Base-by-base conservation (phyloP, 768 basidiomycete species). In the Strobilomyces echinocephalus region DNA sequence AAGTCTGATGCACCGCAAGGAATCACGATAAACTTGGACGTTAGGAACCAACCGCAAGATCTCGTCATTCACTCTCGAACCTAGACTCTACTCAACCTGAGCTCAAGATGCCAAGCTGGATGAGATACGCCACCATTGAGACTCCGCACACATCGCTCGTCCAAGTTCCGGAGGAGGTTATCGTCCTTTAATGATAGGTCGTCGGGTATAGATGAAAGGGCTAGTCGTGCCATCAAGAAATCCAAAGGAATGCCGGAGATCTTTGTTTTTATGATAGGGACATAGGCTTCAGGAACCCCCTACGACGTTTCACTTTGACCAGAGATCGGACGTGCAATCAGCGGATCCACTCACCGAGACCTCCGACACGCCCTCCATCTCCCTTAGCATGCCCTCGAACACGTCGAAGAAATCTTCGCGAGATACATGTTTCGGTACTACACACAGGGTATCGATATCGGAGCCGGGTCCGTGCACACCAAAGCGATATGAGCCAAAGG, bases 391-490 rank as follows among this genome's bases (percentile, higher is more conserved):
- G 14, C 83, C 79, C 68, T 92, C 91, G 61, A 99, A 95, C 24
- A 85, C 77, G 0, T 88, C 85, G 66, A 97, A 97, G 75, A 98
- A 98, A 74, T 98, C 95, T 60, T 97, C 94, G 58, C 93, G 81
- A 52, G 87, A 88, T 52, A 98, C 88, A 71, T 97, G 94, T 70
- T 95, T 92, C 8, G 97, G 97, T 35, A 95, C 97, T 34, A 98
- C 95, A 66, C 92, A 90, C 18, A 99, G 74, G n/a, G 95, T 97
- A 76, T 99, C 97, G 69, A 99, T 97, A 81, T 99, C 95, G 46
- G 87, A 79, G 4, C 91, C 89, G 34, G 95, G 97, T 12, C 91
- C 92, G 71, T 98, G 97, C 20, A 98, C 97, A 54, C 97, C 97
- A 45, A 99, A 76, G 63, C 97, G 88, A 77, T 97, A 98, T 48